These are phyloP conservation scores for Amphibolis antarctica DNA, from an alignment of 106 monocot genomes.

Conservation along the genomic window DNA sequence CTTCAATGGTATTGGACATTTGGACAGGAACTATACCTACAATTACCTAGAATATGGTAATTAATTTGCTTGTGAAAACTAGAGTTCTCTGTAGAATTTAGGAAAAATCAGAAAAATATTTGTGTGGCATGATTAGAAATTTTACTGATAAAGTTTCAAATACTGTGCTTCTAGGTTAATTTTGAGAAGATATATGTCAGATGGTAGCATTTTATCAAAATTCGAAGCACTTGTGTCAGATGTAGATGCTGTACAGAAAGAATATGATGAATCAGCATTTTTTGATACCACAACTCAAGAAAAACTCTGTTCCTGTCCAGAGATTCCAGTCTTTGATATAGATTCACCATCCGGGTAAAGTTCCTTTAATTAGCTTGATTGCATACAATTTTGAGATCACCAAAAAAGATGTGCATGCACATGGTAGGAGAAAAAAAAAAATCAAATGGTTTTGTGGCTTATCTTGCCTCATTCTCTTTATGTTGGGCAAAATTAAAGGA, in stretches of 20 bases:
- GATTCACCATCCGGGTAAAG: constrained; percentile 21
- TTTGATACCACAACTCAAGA: constrained; percentile 13
- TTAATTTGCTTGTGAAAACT: not conserved
- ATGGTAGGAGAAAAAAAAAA: too few species aligned
- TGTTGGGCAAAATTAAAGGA: too few species aligned
- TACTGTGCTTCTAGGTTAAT: constrained; percentile 37
- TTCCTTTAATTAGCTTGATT: constrained; percentile 24
- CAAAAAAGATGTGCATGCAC: too few species aligned
- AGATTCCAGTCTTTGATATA: constrained; percentile 34
- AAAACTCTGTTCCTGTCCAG: constrained; percentile 33
- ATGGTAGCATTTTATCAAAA: constrained; percentile 62
- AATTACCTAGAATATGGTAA: not conserved
- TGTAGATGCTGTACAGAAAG: constrained; percentile 17
- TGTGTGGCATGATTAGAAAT: too few species aligned
- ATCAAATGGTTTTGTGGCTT: too few species aligned
- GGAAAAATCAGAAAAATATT: too few species aligned
- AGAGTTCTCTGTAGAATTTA: too few species aligned
- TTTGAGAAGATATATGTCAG: constrained; percentile 73
- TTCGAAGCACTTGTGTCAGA: constrained; percentile 20
- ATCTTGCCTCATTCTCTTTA: too few species aligned
- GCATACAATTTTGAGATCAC: not conserved
- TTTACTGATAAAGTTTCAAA: not conserved
- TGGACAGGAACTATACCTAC: not conserved
- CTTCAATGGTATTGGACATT: not conserved
- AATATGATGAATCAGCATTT: constrained; percentile 10